phyloP scores from a whole-genome alignment of 768 basidiomycete genomes.

The Rhizopogon vulgaris region DNA sequence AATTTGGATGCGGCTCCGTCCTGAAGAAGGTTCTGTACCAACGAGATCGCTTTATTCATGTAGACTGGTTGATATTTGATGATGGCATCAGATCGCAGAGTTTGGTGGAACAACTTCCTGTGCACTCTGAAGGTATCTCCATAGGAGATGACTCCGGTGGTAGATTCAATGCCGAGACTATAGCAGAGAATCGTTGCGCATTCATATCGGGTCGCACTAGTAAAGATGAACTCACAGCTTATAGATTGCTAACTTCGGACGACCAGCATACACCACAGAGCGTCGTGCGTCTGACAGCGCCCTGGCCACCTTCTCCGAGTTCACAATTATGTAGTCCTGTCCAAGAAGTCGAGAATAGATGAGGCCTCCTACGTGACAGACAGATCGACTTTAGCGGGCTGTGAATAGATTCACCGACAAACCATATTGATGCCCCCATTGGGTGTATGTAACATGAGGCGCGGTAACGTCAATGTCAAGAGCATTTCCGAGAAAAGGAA shows the following conservation, averaged over 20 bases:
- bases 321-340: background rate
- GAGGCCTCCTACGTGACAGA: background rate
- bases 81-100: constrained; percentile 5
- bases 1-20: background rate
- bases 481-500: constrained; percentile 33
- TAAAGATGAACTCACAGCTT: no score
- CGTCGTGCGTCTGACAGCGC: constrained; percentile 2
- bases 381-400: no score
- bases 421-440: constrained; percentile 35
- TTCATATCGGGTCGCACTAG: background rate
- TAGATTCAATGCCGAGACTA: constrained; percentile 7
- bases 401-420: background rate
- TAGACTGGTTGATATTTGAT: constrained; percentile 4
- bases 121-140: constrained; percentile 12
- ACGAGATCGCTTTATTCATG: background rate
- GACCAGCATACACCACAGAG: constrained; percentile 1
- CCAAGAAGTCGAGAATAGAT: background rate
- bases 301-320: constrained; percentile 5
- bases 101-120: constrained; percentile 10
- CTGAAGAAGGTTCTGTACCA: background rate
- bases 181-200: background rate
- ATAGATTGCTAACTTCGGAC: background rate
- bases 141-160: constrained; percentile 7
- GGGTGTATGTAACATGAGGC: constrained; percentile 30
- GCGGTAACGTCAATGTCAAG: constrained; percentile 33